Percentiles rank a stretch among this genome's conserved stretches.
These are phyloP conservation scores for Diaporthe sp. DNA, from an alignment of 2,329 filamentous ascomycete genomes.

Conservation along the genomic window DNA sequence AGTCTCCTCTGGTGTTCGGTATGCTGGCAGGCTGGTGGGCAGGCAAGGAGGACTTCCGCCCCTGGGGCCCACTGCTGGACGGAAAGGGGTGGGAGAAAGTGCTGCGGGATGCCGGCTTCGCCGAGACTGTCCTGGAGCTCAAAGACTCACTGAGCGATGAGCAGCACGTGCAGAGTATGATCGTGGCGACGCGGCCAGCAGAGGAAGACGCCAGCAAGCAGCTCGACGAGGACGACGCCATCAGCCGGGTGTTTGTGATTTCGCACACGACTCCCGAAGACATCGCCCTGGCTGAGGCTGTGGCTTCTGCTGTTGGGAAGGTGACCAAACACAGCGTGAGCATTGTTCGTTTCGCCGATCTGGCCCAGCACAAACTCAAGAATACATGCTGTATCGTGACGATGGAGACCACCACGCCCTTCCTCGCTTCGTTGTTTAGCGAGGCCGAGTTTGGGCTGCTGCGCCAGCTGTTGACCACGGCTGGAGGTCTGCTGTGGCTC, in stretches of 20 bases:
- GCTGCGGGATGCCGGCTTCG: constrained; percentile 35
- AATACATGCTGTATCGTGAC: constrained; percentile 43
- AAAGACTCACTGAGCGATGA: constrained; percentile 33
- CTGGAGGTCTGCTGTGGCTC: constrained; percentile 50
- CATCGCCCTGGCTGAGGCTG: constrained; percentile 7
- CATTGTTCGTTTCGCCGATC: constrained; percentile 41
- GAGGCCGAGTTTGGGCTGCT: constrained; percentile 45
- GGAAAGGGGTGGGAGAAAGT: constrained; percentile 30
- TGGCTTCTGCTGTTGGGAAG: constrained; percentile 18
- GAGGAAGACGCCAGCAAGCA: constrained; percentile 27
- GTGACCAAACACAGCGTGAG: constrained; percentile 25
- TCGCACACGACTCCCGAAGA: constrained; percentile 29
- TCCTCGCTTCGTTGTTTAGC: constrained; percentile 41
- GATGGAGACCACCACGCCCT: constrained; percentile 40
- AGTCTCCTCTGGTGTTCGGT: constrained; percentile 48
- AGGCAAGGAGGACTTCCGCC: constrained; percentile 33
- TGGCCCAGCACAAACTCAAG: constrained; percentile 39
- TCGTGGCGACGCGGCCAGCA: constrained; percentile 32
- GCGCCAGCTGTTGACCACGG: constrained; percentile 45
- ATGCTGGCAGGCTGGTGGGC: constrained; percentile 55
- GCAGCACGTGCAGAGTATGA: constrained; percentile 38
- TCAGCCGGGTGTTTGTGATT: constrained; percentile 38
- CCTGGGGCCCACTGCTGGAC: constrained; percentile 34
- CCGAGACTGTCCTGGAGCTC: constrained; percentile 33
- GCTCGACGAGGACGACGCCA: constrained; percentile 34